These are phyloP conservation scores for Lipomyces chichibuensis DNA, from an alignment of 805 yeast species.

Conservation along the genomic window DNA sequence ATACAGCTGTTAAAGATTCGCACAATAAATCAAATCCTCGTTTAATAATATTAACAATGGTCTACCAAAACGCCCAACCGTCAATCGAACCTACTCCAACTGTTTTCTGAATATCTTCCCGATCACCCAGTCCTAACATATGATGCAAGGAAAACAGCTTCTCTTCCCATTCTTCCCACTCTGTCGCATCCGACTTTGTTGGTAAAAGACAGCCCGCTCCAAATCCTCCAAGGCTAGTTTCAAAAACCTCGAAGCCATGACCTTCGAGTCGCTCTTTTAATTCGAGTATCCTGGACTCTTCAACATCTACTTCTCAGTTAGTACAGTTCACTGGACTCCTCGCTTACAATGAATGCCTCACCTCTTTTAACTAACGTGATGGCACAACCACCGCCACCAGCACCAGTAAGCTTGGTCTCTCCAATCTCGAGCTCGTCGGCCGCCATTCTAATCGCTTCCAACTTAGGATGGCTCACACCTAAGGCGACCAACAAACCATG, in stretches of 20 bases:
- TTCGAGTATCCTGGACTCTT: slow-evolving; percentile 45
- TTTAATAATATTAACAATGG: background rate
- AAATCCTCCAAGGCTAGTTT: slow-evolving; percentile 82
- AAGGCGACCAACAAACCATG: slow-evolving; percentile 84
- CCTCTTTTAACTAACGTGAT: slow-evolving; percentile 69
- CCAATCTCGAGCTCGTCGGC: slow-evolving; percentile 71
- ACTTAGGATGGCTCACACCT: slow-evolving; percentile 91
- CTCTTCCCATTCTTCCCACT: slow-evolving; percentile 35
- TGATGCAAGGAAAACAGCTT: slow-evolving; percentile 39
- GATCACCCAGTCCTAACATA: slow-evolving; percentile 48
- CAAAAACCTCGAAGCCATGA: slow-evolving; percentile 70
- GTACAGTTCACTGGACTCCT: background rate
- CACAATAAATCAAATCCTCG: too few relatives aligned
- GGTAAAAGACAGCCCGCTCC: slow-evolving; percentile 66
- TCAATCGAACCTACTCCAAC: slow-evolving; percentile 51
- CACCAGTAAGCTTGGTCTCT: slow-evolving; percentile 92
- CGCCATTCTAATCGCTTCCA: slow-evolving; percentile 72
- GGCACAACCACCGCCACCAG: slow-evolving; percentile 99
- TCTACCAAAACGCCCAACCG: slow-evolving; percentile 67
- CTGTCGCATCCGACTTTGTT: slow-evolving; percentile 20
- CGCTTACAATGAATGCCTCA: background rate
- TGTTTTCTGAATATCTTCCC: slow-evolving; percentile 54
- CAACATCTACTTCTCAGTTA: slow-evolving; percentile 27
- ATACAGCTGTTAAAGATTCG: too few relatives aligned
- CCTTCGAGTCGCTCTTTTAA: slow-evolving; percentile 46